Percentiles rank a stretch among this genome's conserved stretches.
These are phyloP conservation scores for Lentinus brumalis DNA, from an alignment of 768 basidiomycete species.

Conservation along the genomic window DNA sequence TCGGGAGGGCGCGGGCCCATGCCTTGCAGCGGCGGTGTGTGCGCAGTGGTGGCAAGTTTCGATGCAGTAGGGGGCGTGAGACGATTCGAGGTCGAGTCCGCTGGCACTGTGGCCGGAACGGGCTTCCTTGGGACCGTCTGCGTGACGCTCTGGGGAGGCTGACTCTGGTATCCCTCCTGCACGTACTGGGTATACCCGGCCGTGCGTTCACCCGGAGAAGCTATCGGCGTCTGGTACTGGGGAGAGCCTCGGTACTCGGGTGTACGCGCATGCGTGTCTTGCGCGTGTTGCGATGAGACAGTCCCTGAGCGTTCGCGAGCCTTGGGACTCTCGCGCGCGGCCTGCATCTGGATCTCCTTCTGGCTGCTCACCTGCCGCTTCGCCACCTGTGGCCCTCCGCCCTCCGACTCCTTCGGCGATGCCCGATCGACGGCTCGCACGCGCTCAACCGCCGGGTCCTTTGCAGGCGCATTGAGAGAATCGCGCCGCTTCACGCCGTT, in stretches of 20 bases:
- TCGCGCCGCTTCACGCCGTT: slow-evolving; percentile 29
- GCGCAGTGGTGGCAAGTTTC: slow-evolving; percentile 41
- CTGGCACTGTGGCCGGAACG: slow-evolving; percentile 12
- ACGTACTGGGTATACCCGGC: slow-evolving; percentile 49
- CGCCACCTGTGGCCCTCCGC: slow-evolving; percentile 23
- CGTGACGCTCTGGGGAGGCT: slow-evolving; percentile 3
- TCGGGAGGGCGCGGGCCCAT: slow-evolving; percentile 61
- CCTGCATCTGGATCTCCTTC: slow-evolving; percentile 25
- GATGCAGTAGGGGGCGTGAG: slow-evolving; percentile 37
- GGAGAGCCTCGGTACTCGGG: slow-evolving; percentile 48
- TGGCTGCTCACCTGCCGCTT: slow-evolving; percentile 24
- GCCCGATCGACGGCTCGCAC: slow-evolving; percentile 52
- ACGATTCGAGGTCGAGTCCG: slow-evolving; percentile 22
- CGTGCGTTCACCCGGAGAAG: slow-evolving; percentile 49
- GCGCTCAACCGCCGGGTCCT: slow-evolving; percentile 56
- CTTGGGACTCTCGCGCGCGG: slow-evolving; percentile 42
- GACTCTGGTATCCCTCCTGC: slow-evolving; percentile 27
- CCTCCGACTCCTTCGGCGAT: slow-evolving; percentile 57
- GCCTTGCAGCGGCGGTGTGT: slow-evolving; percentile 60
- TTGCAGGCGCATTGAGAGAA: slow-evolving; percentile 30
- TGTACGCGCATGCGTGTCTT: slow-evolving; percentile 34
- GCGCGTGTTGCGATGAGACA: slow-evolving; percentile 37
- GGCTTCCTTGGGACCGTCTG: slow-evolving; percentile 26
- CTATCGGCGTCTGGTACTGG: slow-evolving; percentile 49
- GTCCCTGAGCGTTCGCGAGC: slow-evolving; percentile 34